Conservation (phyloP, 306 rosid species). For the Prosopis cineraria region DNA sequence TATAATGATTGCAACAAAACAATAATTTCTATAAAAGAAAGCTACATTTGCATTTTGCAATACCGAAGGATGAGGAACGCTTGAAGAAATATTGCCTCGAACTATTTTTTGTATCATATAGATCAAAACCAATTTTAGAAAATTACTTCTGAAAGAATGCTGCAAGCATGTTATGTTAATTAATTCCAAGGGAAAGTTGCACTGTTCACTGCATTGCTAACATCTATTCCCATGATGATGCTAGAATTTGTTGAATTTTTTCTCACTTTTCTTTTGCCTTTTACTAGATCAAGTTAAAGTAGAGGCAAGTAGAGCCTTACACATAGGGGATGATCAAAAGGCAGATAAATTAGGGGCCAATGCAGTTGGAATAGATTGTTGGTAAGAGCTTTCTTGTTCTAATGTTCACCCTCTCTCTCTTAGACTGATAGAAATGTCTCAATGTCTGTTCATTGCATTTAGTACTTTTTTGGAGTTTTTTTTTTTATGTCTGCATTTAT, state of each 20-base stretch:
- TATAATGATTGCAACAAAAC: not conserved
- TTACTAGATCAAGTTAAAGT: constrained; percentile 65
- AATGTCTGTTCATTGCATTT: constrained; percentile 10
- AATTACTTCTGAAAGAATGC: not conserved
- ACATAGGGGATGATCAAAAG: constrained; percentile 82
- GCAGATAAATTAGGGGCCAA: constrained; percentile 83
- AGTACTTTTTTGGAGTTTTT: not conserved
- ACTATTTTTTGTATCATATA: constrained; percentile 15
- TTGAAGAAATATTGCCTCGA: not conserved
- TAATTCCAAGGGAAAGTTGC: constrained; percentile 2
- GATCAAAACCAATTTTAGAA: not conserved
- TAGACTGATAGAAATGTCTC: not conserved
- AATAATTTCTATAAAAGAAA: not conserved
- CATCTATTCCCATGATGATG: constrained; percentile 7
- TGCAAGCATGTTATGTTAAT: not conserved
- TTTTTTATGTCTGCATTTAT: not conserved
- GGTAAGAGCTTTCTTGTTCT: constrained; percentile 53
- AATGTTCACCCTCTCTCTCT: constrained; percentile 13
- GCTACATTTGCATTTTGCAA: not conserved
- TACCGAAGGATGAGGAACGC: not conserved
- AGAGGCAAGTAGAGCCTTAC: constrained; percentile 73
- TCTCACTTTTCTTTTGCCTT: not conserved
- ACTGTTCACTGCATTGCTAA: not conserved
- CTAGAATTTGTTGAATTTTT: not conserved
- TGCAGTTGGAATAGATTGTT: constrained; percentile 82